These are phyloP conservation scores for Parmelia sp. DNA, from an alignment of 495 filamentous ascomycete genomes.

Conservation along the genomic window DNA sequence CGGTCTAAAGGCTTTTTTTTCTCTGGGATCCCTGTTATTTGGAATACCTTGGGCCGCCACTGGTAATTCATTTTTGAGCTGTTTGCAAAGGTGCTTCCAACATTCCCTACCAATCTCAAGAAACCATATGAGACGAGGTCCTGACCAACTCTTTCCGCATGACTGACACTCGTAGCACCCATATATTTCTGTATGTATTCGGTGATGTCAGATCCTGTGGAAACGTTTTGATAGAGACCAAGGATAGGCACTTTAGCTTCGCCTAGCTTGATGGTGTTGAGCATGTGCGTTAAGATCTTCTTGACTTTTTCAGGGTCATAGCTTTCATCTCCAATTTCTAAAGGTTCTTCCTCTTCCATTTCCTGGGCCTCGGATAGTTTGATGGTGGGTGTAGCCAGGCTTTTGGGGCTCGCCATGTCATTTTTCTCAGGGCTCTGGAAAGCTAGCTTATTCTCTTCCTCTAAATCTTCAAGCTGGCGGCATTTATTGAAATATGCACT, in stretches of 20 bases:
- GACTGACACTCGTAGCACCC: conserved; percentile 72
- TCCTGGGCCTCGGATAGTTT: conserved; percentile 50
- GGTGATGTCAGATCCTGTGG: conserved; percentile 83
- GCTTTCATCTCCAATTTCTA: conserved; percentile 84
- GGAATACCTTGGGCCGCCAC: conserved; percentile 88
- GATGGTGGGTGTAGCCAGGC: conserved; percentile 50
- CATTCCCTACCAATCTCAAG: conserved; percentile 83
- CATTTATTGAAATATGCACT: conserved; percentile 99
- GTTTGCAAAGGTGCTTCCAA: conserved; percentile 93
- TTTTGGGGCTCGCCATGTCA: conserved; percentile 40
- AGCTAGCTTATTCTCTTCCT: conserved; percentile 96
- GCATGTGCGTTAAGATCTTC: conserved; percentile 79
- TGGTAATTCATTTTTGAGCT: conserved; percentile 96
- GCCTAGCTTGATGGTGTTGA: conserved; percentile 75
- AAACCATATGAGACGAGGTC: conserved; percentile 84
- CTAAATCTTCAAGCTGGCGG: conserved; percentile 87
- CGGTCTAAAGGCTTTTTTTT: conserved; percentile 69
- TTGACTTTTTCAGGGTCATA: conserved; percentile 82
- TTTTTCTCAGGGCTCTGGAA: conserved; percentile 73
- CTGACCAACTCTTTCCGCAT: conserved; percentile 89
- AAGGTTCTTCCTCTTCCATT: conserved; percentile 64
- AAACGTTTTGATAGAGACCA: conserved; percentile 88
- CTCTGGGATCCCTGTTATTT: conserved; percentile 78
- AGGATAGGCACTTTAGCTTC: conserved; percentile 94
- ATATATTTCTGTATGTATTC: conserved; percentile 89